These are phyloP conservation scores for Trichoderma guizhouense DNA, from an alignment of 2,329 filamentous ascomycete genomes.

Conservation along the genomic window DNA sequence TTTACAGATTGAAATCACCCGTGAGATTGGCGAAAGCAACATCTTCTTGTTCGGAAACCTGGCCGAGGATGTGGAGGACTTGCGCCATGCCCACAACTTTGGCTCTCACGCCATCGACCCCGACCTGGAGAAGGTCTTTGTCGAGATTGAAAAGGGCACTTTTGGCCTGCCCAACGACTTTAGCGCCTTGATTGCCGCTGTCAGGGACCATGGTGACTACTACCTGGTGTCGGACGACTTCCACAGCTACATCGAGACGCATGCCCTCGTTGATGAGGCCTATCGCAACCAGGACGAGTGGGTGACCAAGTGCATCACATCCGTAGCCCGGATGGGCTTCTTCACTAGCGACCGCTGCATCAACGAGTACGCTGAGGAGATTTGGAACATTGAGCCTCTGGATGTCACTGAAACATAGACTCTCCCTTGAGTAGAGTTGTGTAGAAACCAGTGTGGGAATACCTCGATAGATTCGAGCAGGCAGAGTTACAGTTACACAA, in stretches of 20 bases:
- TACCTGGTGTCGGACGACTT: constrained; percentile 98
- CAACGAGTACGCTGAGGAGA: constrained; percentile 92
- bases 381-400: constrained; percentile 94
- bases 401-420: constrained; percentile 38
- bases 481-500: neutral
- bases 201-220: constrained; percentile 92
- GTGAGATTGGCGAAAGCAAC: constrained; percentile 93
- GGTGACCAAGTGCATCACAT: constrained; percentile 84
- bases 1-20: constrained; percentile 83
- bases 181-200: constrained; percentile 75
- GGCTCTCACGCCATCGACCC: constrained; percentile 73
- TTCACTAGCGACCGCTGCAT: constrained; percentile 95
- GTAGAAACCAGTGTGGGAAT: neutral
- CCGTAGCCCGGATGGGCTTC: constrained; percentile 93
- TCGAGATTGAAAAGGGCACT: constrained; percentile 70
- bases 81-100: constrained; percentile 87
- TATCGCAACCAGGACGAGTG: constrained; percentile 92
- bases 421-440: neutral
- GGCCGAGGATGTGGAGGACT: constrained; percentile 92
- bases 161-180: constrained; percentile 82
- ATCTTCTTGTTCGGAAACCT: constrained; percentile 98
- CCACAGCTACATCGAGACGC: constrained; percentile 88
- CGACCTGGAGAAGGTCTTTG: constrained; percentile 76
- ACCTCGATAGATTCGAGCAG: neutral
- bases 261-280: constrained; percentile 83